A percentile compares a stretch with the other conserved stretches of the same genome.
phyloP scores from a whole-genome alignment of 345 rosid species.

The Eucalyptus fibrosa region DNA sequence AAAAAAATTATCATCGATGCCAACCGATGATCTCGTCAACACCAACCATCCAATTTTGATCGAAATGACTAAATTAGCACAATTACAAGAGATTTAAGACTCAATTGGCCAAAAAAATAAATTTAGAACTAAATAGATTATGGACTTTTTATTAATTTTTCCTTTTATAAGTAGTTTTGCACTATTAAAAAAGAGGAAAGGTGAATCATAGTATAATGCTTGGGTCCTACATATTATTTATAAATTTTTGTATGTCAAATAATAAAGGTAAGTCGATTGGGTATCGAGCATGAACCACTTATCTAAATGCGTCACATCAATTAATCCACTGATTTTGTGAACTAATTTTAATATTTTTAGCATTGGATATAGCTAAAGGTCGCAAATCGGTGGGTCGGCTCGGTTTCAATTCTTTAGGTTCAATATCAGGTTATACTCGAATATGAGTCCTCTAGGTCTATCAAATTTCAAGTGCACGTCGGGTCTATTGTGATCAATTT shows the following conservation, averaged over 20 bases:
- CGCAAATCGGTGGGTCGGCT: neutral
- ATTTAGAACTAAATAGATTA: fast-evolving
- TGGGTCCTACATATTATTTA: neutral
- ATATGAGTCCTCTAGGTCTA: neutral
- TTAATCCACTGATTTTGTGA: neutral
- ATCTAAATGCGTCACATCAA: neutral
- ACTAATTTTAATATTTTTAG: neutral
- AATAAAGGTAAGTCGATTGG: neutral
- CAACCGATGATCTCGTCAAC: fast-evolving
- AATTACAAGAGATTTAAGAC: too few species aligned
- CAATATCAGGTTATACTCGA: neutral
- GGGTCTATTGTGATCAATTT: neutral
- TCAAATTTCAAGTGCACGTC: neutral
- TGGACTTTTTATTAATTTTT: neutral
- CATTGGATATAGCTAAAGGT: neutral
- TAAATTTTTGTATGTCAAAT: neutral
- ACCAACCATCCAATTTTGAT: fast-evolving
- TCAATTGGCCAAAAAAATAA: too few species aligned
- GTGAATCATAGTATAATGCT: neutral
- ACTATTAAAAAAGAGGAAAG: neutral
- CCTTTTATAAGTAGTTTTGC: neutral
- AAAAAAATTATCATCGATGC: too few species aligned
- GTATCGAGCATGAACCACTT: neutral
- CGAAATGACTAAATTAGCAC: fast-evolving
- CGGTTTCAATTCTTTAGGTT: neutral